Evolutionary conservation across 768 basidiomycete genomes (phyloP).

Genomic region (Phylloporus rhodoxanthus): DNA sequence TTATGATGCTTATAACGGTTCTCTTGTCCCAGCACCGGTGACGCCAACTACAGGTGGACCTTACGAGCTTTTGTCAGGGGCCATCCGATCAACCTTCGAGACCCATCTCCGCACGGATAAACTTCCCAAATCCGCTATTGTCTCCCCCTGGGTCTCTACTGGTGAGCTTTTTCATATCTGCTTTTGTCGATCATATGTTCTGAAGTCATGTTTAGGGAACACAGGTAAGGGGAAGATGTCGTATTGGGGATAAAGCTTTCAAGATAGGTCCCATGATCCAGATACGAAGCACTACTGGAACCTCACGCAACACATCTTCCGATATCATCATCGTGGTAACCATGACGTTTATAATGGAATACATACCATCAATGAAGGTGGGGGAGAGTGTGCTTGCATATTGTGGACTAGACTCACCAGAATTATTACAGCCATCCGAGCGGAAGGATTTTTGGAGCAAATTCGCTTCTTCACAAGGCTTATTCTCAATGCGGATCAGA

Average conservation of each 20-base stretch:
- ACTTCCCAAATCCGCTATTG: constrained; percentile 21
- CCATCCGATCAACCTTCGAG: constrained; percentile 36
- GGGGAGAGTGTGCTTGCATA: too few species aligned
- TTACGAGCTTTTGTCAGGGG: constrained; percentile 39
- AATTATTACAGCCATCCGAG: neutral
- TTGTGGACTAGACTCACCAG: too few species aligned
- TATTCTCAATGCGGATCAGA: neutral
- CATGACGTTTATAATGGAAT: constrained; percentile 31
- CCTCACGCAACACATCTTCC: constrained; percentile 42
- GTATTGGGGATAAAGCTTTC: constrained; percentile 11
- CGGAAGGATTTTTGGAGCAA: neutral
- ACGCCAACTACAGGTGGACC: constrained; percentile 35
- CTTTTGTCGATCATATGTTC: neutral
- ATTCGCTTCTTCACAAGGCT: neutral
- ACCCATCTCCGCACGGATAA: constrained; percentile 27
- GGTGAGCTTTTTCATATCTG: constrained; percentile 2
- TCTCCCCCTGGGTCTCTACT: constrained; percentile 34
- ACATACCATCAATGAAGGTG: constrained; percentile 27
- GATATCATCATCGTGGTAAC: constrained; percentile 34
- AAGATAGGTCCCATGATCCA: constrained; percentile 5
- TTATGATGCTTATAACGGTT: constrained; percentile 30
- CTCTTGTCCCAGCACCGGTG: constrained; percentile 38
- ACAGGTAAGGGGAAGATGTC: constrained; percentile 15
- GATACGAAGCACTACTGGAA: constrained; percentile 44
- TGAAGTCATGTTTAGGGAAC: constrained; percentile 17